A percentile compares a stretch with the other conserved stretches of the same genome.
phyloP scores from a whole-genome alignment of 2,329 filamentous ascomycete species.

The Neonectria coccinea region DNA sequence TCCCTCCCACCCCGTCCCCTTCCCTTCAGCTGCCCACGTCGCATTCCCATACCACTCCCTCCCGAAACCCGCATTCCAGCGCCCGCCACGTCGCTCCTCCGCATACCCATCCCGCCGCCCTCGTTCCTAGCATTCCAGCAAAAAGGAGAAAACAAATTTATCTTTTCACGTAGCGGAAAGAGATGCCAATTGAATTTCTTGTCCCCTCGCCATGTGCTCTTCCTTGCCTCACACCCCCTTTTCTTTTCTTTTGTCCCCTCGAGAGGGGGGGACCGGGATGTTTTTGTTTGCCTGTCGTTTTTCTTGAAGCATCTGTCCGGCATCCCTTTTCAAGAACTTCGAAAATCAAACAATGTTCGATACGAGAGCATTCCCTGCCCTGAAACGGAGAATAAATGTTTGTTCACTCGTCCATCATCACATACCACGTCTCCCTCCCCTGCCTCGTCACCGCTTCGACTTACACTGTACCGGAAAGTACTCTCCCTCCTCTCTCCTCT shows the following conservation, averaged over 20 bases:
- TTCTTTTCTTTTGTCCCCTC: no score
- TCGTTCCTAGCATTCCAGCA: neutral
- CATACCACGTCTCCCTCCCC: slow-evolving; percentile 1
- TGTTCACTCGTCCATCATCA: neutral
- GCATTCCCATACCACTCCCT: neutral
- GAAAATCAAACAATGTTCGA: slow-evolving; percentile 2
- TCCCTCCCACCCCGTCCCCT: no score
- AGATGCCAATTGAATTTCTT: neutral
- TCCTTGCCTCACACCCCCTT: no score
- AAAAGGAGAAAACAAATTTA: neutral
- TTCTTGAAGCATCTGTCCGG: neutral
- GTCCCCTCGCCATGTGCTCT: neutral
- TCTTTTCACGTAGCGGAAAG: no score
- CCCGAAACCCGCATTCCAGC: slow-evolving; percentile 4
- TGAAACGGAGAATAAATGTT: neutral
- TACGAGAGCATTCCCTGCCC: neutral
- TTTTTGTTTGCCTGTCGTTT: neutral
- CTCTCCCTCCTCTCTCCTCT: neutral
- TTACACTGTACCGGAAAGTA: slow-evolving; percentile 6
- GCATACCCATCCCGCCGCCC: neutral
- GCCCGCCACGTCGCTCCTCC: neutral
- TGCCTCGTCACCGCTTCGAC: slow-evolving; percentile 10
- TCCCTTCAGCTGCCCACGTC: neutral
- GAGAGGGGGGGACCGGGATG: neutral
- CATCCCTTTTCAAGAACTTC: neutral